Evolutionary conservation across 2,329 filamentous ascomycete genomes (phyloP).

Genomic region (Neofusicoccum kwambonambiense): DNA sequence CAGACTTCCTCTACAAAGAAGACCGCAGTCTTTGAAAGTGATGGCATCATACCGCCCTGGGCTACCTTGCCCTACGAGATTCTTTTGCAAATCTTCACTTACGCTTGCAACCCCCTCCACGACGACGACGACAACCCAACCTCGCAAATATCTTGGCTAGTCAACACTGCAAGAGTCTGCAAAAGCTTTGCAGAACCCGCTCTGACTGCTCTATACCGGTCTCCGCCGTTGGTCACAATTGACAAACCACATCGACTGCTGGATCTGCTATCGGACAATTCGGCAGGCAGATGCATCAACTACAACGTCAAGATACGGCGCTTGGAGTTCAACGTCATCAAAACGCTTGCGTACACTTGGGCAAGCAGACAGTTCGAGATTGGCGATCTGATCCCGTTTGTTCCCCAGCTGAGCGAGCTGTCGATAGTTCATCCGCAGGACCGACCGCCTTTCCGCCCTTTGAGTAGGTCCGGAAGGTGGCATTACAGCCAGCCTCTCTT

Average conservation of each 20-base stretch:
- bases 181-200: slow-evolving; percentile 69
- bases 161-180: slow-evolving; percentile 60
- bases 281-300: slow-evolving; percentile 43
- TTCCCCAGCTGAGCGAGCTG: slow-evolving; percentile 67
- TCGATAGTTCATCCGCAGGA: slow-evolving; percentile 72
- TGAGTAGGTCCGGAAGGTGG: slow-evolving; percentile 53
- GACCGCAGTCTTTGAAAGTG: slow-evolving; percentile 15
- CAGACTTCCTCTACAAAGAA: not conserved
- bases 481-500: slow-evolving; percentile 67
- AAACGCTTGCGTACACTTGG: slow-evolving; percentile 54
- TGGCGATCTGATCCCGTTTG: slow-evolving; percentile 57
- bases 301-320: slow-evolving; percentile 71
- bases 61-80: slow-evolving; percentile 65
- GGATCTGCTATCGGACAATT: slow-evolving; percentile 55
- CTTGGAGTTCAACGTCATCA: slow-evolving; percentile 67
- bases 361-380: slow-evolving; percentile 56
- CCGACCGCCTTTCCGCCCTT: slow-evolving; percentile 60
- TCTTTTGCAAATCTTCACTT: slow-evolving; percentile 67
- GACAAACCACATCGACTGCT: slow-evolving; percentile 49
- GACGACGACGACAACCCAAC: slow-evolving; percentile 46
- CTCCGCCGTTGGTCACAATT: slow-evolving; percentile 61
- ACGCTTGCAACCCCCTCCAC: slow-evolving; percentile 61
- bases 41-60: slow-evolving; percentile 55
- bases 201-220: slow-evolving; percentile 68
- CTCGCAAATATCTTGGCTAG: slow-evolving; percentile 59